Evolutionary conservation across 495 filamentous ascomycete species (phyloP), one percentile per base, ranked within the genome.

Genomic region (Neurospora cerealis): DNA sequence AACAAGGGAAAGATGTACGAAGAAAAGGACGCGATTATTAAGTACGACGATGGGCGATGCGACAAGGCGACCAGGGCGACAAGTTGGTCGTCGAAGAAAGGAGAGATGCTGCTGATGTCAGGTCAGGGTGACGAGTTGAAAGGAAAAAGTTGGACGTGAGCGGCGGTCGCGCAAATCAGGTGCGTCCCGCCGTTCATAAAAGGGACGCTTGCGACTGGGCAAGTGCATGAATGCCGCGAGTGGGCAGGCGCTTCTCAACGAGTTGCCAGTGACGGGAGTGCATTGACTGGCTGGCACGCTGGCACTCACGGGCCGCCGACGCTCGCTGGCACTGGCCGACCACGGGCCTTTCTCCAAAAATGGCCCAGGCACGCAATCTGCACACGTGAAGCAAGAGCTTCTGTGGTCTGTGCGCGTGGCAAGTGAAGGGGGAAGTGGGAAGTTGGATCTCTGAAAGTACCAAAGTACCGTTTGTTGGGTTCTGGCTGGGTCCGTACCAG

Each of bases 91-190:
- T 66, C 54, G 54, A 66, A 36, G 28, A 66, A 36, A 66, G 28
- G 28, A 36, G 54, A 66, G 54, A 66, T 66, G 54, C 54, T 66
- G 54, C 54, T 34, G 54, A 34, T 66, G 54, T 66, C 54, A 66
- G 54, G 54, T 66, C 54, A 66, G 54, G 54, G 54, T 66, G 54
- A 66, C 54, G 54, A 66, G 79, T 75, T 79, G 78, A 74, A 78
- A 75, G 78, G 73, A 77, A 81, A 80, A 81, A 81, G 76, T 75
- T 74, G 76, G 74, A 36, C 44, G 60, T 70, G 54, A 9, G 54
- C 54, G 3, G 54, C 60, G 71, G 77, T 73, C 69, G 69, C 71
- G 75, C 71, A 77, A 75, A 73, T 72, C 96, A 92, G 91, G 54
- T 66, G 54, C 7, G 54, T 66, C 28, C 28, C 28, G 54, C 54